Evolutionary conservation across 306 rosid genomes (phyloP), one percentile per base, ranked within the genome.

Genomic region (Oxytropis ochrocephala): DNA sequence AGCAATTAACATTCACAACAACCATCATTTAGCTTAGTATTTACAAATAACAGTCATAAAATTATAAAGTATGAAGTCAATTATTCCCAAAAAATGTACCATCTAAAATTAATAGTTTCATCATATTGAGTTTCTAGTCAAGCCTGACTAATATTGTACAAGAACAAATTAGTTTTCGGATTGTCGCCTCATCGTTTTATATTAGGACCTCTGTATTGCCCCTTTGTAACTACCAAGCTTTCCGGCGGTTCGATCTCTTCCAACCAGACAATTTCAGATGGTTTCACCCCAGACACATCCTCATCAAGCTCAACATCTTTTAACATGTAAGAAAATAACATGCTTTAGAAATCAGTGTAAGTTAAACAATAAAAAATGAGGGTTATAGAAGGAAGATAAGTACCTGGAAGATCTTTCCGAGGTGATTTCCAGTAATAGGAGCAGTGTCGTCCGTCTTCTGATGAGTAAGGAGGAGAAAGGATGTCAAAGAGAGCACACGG

Each of bases 401-500:
- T 60, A 81, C 82, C 81, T 38, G 66, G 76, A 51, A 81, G 74
- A 61, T 81, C 79, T 39, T 67, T 54, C 54, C 58, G 46, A 1
- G 68, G 48, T 4, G 76, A 72, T 44, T 68, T 81, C 27, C 42
- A 61, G 60, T 53, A 81, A 47, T 81, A 81, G 5, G 76, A 81
- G 82, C 85, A 81, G 69, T 81, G 78, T 32, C 85, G 39, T 1
- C 79, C 85, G 16, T 76, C 73, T 72, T 76, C 79, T 3, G 75
- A 53, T 30, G 82, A 76, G 61, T 81, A 81, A 5, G 85, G 85
- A 3, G 85, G 85, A 27, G 85, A 68, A 75, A 81, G 82, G 49
- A 81, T 68, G 66, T 77, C 82, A 41, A 81, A 81, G 60, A 81
- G 85, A 47, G 85, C 82, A 33, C 82, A 81, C 8, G 85, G 82